A percentile compares a stretch with the other conserved stretches of the same genome.
phyloP scores from a whole-genome alignment of 2,329 filamentous ascomycete species.

The Macrophomina tecta region DNA sequence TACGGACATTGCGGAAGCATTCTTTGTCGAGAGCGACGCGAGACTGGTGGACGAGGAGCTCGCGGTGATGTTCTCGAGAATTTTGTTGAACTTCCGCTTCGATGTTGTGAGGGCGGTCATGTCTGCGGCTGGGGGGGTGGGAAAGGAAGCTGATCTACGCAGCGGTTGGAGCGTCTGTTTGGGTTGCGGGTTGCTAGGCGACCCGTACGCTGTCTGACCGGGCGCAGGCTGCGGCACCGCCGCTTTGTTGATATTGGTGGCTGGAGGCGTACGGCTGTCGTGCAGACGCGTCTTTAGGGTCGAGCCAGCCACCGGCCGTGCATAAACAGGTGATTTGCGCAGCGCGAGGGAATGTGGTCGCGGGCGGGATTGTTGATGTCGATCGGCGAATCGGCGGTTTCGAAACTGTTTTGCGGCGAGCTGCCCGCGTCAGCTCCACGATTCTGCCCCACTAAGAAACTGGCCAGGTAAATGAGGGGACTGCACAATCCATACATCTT shows the following conservation, averaged over 20 bases:
- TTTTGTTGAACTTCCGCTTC: conserved; percentile 82
- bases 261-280: not conserved
- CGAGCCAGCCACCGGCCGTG: not conserved
- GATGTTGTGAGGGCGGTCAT: conserved; percentile 70
- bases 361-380: conserved; percentile 4
- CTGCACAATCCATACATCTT: conserved; percentile 33
- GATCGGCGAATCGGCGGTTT: conserved; percentile 28
- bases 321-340: no score
- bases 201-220: conserved; percentile 13
- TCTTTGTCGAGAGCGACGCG: conserved; percentile 45
- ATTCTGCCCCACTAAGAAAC: conserved; percentile 29
- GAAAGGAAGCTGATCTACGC: conserved; percentile 19
- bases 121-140: conserved; percentile 14
- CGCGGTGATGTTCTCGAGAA: conserved; percentile 66
- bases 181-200: conserved; percentile 26
- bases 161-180: conserved; percentile 12
- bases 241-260: conserved; percentile 23
- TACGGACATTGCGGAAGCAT: conserved; percentile 41
- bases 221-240: conserved; percentile 6
- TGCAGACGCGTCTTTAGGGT: not conserved
- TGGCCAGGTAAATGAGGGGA: conserved; percentile 27
- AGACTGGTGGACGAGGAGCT: conserved; percentile 55
- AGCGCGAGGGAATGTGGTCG: not conserved
- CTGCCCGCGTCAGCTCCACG: conserved; percentile 22
- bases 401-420: not conserved